Evolutionary conservation across 768 basidiomycete species (phyloP), one percentile per base, ranked within the genome.

Genomic region (Amylocystis lapponica): DNA sequence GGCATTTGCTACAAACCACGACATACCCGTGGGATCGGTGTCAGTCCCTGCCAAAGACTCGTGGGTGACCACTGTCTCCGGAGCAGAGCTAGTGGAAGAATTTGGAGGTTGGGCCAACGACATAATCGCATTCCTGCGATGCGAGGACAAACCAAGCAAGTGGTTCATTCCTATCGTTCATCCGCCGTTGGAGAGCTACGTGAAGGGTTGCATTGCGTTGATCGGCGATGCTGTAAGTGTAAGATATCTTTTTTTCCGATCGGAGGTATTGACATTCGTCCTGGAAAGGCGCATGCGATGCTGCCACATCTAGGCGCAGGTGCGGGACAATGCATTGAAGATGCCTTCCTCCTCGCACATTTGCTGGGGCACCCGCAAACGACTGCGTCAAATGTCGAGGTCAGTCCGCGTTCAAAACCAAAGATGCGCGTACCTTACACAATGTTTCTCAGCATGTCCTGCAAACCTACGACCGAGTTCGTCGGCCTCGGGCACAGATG

Each of bases 261-360:
- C 10, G 27, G 13, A 12, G 29, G 13, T 10, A 30, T 27, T 41
- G 20, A 36, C 25, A 6, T 26, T 34, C 11, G 33, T 27, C 25
- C 13, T 21, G 27, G 17, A 31, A n/a, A 50, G 43, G 78, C 78
- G 8, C 79, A 81, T 51, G 76, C 63, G 0, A 79, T 79, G 78
- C 51, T 70, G 26, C 78, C 80, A 1, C 77, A 80, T 56, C 60
- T 80, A 9, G 78, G 77, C 2, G 69, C 76, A 0, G 79, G 79
- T 2, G 75, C 74, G 7, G 74, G 78, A 7, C 79, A 81, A 59
- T 79, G 75, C 2, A 66, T 80, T 22, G 79, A 81, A 51, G 79
- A 80, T 46, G 71, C 69, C 1, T 68, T 69, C 34, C 54, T 73
- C 4, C 58, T 81, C 4, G 68, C 66, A 29, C 61, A 66, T 10